A percentile compares a stretch with the other conserved stretches of the same genome.
Conservation (phyloP, 1,284 basidiomycete genomes). For the Bjerkandera adusta region DNA sequence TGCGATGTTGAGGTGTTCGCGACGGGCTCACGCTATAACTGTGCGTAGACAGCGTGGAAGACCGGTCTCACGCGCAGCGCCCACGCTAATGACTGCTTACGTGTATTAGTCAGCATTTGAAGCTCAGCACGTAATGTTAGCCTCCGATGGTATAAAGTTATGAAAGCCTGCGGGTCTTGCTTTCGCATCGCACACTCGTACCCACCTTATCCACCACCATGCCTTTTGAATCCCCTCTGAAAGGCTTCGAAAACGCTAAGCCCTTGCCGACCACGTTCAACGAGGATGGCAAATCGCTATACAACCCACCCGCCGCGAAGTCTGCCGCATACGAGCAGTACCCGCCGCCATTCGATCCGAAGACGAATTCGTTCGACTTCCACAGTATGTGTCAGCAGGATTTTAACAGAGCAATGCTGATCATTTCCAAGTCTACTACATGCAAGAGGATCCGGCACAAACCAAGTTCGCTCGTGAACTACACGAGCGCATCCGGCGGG, state of each 20-base stretch:
- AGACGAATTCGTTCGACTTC: constrained; percentile 66
- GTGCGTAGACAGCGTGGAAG: too few species aligned
- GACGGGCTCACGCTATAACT: too few species aligned
- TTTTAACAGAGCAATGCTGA: not conserved
- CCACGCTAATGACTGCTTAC: too few species aligned
- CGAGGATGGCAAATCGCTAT: constrained; percentile 58
- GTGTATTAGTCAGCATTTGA: too few species aligned
- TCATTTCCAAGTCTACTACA: constrained; percentile 52
- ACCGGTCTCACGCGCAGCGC: too few species aligned
- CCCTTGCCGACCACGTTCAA: constrained; percentile 49
- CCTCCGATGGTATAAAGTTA: too few species aligned
- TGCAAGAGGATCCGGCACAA: constrained; percentile 45
- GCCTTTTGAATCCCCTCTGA: constrained; percentile 38
- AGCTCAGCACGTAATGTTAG: too few species aligned
- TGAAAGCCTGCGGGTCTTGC: too few species aligned
- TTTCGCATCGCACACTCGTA: not conserved
- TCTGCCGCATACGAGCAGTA: constrained; percentile 54
- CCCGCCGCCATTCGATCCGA: constrained; percentile 47
- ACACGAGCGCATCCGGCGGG: constrained; percentile 60
- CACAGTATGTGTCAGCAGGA: constrained; percentile 53
- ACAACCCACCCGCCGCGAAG: constrained; percentile 42
- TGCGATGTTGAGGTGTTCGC: too few species aligned
- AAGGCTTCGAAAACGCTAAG: constrained; percentile 43
- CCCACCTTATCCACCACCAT: constrained; percentile 2
- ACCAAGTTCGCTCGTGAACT: constrained; percentile 53